Evolutionary conservation across 768 basidiomycete genomes (phyloP).

Genomic region (Lactifluus subvellereus): DNA sequence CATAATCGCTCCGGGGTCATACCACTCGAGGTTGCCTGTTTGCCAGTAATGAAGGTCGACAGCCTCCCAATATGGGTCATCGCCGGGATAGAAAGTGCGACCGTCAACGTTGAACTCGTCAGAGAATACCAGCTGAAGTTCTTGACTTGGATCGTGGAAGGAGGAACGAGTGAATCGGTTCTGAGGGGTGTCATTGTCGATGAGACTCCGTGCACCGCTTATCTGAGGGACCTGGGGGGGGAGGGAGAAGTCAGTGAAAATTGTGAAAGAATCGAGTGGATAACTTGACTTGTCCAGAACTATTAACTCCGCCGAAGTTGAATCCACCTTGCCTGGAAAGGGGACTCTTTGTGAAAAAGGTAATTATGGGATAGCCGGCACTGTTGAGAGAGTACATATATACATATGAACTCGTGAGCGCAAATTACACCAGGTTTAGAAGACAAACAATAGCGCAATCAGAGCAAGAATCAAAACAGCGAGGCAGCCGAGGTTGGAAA

Average conservation of each 20-base stretch:
- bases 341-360: constrained; percentile 27
- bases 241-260: background rate
- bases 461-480: constrained; percentile 8
- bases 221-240: constrained; percentile 53
- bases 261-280: background rate
- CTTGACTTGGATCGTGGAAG: constrained; percentile 52
- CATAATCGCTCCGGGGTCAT: constrained; percentile 62
- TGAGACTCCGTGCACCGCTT: constrained; percentile 37
- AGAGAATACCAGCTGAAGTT: constrained; percentile 72
- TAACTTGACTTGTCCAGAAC: constrained; percentile 38
- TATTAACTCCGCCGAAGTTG: constrained; percentile 45
- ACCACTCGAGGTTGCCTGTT: constrained; percentile 69
- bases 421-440: background rate
- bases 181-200: constrained; percentile 55
- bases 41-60: constrained; percentile 41
- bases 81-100: constrained; percentile 77
- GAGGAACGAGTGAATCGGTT: constrained; percentile 50
- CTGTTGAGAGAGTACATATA: constrained; percentile 20
- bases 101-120: constrained; percentile 85
- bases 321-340: constrained; percentile 34
- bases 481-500: constrained; percentile 38
- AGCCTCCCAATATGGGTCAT: constrained; percentile 52
- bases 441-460: constrained; percentile 22
- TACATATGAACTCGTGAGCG: background rate
- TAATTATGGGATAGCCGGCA: constrained; percentile 36